These are phyloP conservation scores for Tetrapisispora arboricola DNA, from an alignment of 805 yeast genomes.

Conservation along the genomic window DNA sequence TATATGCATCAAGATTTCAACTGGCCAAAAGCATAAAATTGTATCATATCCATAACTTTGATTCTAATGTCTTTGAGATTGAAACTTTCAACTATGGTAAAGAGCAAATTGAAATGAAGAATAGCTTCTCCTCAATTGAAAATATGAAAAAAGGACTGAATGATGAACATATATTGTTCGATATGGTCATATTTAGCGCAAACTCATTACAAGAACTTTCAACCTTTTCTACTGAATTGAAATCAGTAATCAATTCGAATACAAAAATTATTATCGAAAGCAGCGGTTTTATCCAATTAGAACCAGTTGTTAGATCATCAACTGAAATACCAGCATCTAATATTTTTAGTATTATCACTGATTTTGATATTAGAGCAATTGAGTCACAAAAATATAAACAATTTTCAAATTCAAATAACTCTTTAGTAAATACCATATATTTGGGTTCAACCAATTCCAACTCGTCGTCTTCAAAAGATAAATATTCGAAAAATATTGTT, in stretches of 20 bases:
- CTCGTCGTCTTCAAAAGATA: conserved; percentile 3
- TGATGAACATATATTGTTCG: conserved; percentile 23
- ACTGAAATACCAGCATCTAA: conserved; percentile 30
- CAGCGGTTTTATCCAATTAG: conserved; percentile 62
- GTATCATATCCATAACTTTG: conserved; percentile 23
- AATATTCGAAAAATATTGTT: conserved; percentile 15
- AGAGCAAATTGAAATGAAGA: conserved; percentile 16
- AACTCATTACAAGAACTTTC: conserved; percentile 44
- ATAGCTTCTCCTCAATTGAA: conserved; percentile 21
- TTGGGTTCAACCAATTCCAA: conserved; percentile 27
- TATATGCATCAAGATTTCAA: conserved; percentile 27
- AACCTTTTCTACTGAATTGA: conserved; percentile 30
- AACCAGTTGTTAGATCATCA: conserved; percentile 50
- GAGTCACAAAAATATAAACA: conserved; percentile 27
- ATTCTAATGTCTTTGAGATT: conserved; percentile 13
- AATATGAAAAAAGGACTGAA: conserved; percentile 8
- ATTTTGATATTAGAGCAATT: conserved; percentile 42
- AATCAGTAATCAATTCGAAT: conserved; percentile 30
- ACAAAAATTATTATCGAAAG: conserved; percentile 56
- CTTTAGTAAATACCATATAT: conserved; percentile 36
- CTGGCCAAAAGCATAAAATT: conserved; percentile 29
- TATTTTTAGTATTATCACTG: conserved; percentile 51
- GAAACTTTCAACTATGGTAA: conserved; percentile 23
- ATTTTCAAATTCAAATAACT: conserved; percentile 23
- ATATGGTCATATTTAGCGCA: conserved; percentile 39